A percentile compares a stretch with the other conserved stretches of the same genome.
phyloP scores from a whole-genome alignment of 2,329 filamentous ascomycete genomes.

The Cercospora sp. region DNA sequence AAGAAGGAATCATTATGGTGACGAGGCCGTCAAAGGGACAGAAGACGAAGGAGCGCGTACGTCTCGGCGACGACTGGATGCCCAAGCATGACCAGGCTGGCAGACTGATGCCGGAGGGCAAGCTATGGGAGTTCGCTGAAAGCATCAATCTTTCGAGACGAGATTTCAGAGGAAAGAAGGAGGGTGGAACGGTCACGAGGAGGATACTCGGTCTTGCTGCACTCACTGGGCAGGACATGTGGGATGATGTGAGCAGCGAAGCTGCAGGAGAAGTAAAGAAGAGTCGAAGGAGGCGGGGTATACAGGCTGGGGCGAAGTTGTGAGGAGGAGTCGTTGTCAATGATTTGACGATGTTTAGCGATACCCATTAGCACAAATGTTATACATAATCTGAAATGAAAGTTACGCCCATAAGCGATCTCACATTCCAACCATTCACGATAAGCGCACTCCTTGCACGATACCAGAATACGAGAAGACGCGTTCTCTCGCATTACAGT shows the following conservation, averaged over 20 bases:
- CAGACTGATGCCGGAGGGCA: constrained; percentile 68
- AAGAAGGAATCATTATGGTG: constrained; percentile 83
- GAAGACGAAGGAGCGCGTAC: constrained; percentile 63
- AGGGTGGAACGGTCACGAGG: constrained; percentile 82
- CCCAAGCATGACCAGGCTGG: constrained; percentile 64
- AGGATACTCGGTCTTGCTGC: constrained; percentile 79
- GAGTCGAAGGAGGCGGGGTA: constrained; percentile 37
- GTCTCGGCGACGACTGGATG: constrained; percentile 57
- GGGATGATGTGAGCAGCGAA: constrained; percentile 48
- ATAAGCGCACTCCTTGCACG: background rate
- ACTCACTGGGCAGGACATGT: constrained; percentile 68
- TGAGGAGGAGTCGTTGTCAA: background rate
- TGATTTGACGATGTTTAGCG: background rate
- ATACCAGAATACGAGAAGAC: background rate
- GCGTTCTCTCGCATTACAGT: background rate
- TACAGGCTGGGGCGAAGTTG: constrained; percentile 31
- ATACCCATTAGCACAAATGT: background rate
- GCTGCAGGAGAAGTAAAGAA: constrained; percentile 32
- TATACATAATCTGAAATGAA: background rate
- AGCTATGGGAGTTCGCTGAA: constrained; percentile 89
- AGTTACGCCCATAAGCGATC: background rate
- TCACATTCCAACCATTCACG: background rate
- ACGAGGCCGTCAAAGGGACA: constrained; percentile 55
- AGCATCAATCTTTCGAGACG: constrained; percentile 77
- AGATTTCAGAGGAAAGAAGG: constrained; percentile 83